Percentiles rank a stretch among this genome's conserved stretches.
Conservation (phyloP, 164 flowering plant species). For the Houttuynia cordata region DNA sequence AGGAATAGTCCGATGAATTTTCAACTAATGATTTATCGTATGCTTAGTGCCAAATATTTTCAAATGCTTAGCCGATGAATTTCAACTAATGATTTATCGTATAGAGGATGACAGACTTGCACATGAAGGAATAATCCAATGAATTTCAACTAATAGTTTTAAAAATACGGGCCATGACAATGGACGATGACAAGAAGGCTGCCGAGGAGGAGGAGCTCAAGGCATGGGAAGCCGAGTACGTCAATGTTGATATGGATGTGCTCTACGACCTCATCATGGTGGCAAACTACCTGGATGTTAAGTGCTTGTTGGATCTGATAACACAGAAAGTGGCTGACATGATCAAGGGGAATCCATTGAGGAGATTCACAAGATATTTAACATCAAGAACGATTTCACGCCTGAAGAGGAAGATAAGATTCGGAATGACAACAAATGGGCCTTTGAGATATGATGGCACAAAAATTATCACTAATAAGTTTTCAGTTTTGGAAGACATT, state of each 20-base stretch:
- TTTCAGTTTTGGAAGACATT: too few relatives aligned
- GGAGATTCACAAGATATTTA: conserved; percentile 50
- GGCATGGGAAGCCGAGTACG: neutral
- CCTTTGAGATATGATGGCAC: conserved; percentile 7
- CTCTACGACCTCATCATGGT: conserved; percentile 33
- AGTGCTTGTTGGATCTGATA: conserved; percentile 45
- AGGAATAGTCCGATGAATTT: too few relatives aligned
- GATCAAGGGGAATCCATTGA: conserved; percentile 63
- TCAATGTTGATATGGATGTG: conserved; percentile 13
- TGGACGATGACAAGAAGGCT: neutral
- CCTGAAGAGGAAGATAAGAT: conserved; percentile 66
- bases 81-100: too few relatives aligned
- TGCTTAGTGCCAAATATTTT: too few relatives aligned
- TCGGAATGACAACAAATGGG: conserved; percentile 62
- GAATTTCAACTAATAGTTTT: too few relatives aligned
- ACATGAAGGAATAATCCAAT: too few relatives aligned
- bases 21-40: too few relatives aligned
- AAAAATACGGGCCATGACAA: too few relatives aligned
- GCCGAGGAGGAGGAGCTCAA: conserved; percentile 21
- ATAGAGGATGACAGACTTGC: too few relatives aligned
- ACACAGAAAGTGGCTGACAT: conserved; percentile 64
- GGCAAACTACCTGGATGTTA: conserved; percentile 49
- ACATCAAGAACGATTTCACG: conserved; percentile 54
- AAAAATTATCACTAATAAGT: too few relatives aligned
- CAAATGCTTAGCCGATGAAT: too few relatives aligned